These are phyloP conservation scores for Penicillium robsamsonii DNA, from an alignment of 495 filamentous ascomycete species.

Conservation along the genomic window DNA sequence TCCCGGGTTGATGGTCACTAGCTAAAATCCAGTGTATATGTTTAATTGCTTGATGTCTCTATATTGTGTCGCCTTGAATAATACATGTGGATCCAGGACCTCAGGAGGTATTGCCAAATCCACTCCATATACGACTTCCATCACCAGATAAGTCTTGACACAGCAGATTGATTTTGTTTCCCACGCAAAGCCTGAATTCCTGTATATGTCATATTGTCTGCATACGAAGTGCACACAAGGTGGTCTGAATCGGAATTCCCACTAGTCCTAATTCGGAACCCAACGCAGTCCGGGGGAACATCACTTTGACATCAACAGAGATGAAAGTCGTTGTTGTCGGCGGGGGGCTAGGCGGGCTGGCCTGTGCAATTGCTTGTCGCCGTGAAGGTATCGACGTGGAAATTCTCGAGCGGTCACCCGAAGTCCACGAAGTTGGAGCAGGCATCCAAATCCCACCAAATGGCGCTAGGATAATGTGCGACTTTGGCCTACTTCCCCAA, in stretches of 20 bases:
- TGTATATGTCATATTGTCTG: background rate
- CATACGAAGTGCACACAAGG: background rate
- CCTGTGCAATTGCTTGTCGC: slow-evolving; percentile 57
- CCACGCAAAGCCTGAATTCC: background rate
- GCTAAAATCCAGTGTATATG: too few relatives aligned
- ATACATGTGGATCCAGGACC: background rate
- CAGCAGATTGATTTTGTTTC: background rate
- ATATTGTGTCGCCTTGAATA: background rate
- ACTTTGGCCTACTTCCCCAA: slow-evolving; percentile 46
- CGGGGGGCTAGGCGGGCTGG: slow-evolving; percentile 50
- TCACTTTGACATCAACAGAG: slow-evolving; percentile 4
- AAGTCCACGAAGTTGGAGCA: slow-evolving; percentile 49
- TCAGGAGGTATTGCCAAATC: background rate
- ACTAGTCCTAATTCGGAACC: background rate
- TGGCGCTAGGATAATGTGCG: slow-evolving; percentile 41
- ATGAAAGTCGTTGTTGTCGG: slow-evolving; percentile 12
- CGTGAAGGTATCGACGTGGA: slow-evolving; percentile 54
- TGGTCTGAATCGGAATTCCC: background rate
- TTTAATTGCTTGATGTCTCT: background rate
- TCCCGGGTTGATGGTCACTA: too few relatives aligned
- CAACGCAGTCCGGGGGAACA: background rate
- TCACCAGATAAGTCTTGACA: background rate
- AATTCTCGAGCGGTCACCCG: slow-evolving; percentile 55
- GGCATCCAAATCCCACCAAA: slow-evolving; percentile 57
- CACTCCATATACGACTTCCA: background rate